Conservation (phyloP, 2,329 filamentous ascomycete species). For the Xylaria digitata region DNA sequence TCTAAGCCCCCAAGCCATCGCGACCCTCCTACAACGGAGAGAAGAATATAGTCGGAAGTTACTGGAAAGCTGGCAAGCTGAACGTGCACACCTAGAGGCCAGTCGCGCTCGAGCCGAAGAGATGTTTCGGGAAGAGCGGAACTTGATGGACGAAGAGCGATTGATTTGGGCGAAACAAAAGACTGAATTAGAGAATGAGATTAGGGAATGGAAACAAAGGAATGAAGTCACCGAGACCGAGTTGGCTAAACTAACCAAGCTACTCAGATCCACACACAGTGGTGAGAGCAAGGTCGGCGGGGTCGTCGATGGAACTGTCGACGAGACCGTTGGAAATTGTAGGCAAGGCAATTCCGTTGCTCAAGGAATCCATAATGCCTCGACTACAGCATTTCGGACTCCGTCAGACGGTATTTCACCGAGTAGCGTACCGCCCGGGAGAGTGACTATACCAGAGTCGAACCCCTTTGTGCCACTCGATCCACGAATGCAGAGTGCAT, state of each 20-base stretch:
- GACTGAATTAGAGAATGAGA: conserved; percentile 54
- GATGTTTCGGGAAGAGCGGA: conserved; percentile 66
- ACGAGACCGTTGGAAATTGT: conserved; percentile 26
- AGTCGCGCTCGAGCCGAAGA: conserved; percentile 65
- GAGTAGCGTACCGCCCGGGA: conserved; percentile 39
- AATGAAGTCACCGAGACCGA: conserved; percentile 44
- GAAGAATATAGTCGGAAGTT: conserved; percentile 47
- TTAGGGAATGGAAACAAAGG: conserved; percentile 56
- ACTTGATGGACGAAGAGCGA: conserved; percentile 64
- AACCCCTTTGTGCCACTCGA: conserved; percentile 56
- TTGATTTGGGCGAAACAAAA: conserved; percentile 61
- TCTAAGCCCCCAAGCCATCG: conserved; percentile 39
- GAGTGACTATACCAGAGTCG: conserved; percentile 51
- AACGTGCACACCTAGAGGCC: conserved; percentile 65
- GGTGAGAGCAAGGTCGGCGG: conserved; percentile 2
- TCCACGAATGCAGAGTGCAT: conserved; percentile 57
- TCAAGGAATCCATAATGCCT: conserved; percentile 32
- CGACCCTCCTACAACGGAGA: conserved; percentile 44
- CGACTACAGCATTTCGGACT: conserved; percentile 38
- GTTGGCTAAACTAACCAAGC: conserved; percentile 33
- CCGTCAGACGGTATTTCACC: conserved; percentile 41
- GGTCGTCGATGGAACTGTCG: conserved; percentile 35
- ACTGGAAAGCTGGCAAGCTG: conserved; percentile 64
- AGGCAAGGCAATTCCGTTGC: conserved; percentile 40
- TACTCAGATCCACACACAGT: conserved; percentile 25